A percentile compares a stretch with the other conserved stretches of the same genome.
Evolutionary conservation across 1,139 yeast species (phyloP).

Genomic region (Blastobotrys elegans): DNA sequence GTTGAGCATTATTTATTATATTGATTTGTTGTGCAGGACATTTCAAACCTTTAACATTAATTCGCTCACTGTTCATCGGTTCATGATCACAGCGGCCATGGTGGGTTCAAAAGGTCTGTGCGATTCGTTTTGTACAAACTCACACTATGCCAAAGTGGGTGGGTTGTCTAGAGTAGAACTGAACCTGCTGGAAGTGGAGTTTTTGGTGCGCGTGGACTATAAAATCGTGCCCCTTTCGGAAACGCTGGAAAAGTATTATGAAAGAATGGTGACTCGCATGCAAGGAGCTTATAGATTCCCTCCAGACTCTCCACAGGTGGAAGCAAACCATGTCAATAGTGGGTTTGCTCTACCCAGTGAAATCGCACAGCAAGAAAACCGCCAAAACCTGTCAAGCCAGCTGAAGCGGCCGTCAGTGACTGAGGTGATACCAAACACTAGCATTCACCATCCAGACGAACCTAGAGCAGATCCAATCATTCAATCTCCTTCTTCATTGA

Average conservation of each 20-base stretch:
- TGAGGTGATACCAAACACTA: constrained; percentile 13
- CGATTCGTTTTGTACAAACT: constrained; percentile 89
- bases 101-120: constrained; percentile 89
- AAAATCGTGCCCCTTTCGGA: constrained; percentile 51
- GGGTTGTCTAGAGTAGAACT: constrained; percentile 85
- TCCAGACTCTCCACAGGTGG: background rate
- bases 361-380: constrained; percentile 7
- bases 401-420: constrained; percentile 12
- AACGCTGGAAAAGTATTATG: constrained; percentile 37
- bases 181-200: constrained; percentile 83
- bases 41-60: constrained; percentile 79
- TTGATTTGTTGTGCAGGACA: constrained; percentile 74
- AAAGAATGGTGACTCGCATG: constrained; percentile 29
- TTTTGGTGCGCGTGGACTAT: constrained; percentile 76
- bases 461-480: constrained; percentile 7
- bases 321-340: background rate
- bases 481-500: constrained; percentile 4
- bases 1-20: constrained; percentile 77
- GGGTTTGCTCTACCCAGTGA: constrained; percentile 5
- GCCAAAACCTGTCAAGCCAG: background rate
- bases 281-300: constrained; percentile 18
- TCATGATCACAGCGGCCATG: constrained; percentile 83
- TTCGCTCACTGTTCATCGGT: constrained; percentile 90
- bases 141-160: constrained; percentile 93
- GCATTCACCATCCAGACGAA: constrained; percentile 12